Evolutionary conservation across 805 yeast genomes (phyloP).

Genomic region (Nakazawaea ambrosiae): DNA sequence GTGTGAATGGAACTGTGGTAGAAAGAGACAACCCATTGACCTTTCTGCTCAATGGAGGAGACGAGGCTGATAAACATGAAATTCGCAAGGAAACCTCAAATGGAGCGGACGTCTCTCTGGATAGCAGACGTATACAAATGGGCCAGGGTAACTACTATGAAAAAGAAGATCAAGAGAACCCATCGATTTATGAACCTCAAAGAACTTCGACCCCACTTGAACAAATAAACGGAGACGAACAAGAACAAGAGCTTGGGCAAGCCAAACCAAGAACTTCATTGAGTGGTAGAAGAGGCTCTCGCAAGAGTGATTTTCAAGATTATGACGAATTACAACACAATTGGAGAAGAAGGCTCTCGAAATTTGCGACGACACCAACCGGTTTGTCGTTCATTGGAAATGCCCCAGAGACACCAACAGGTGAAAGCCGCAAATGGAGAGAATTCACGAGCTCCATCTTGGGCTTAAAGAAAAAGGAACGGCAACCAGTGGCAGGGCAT

Average conservation of each 20-base stretch:
- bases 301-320: background rate
- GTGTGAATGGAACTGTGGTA: background rate
- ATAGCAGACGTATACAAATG: too few relatives aligned
- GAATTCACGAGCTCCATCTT: constrained; percentile 7
- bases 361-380: constrained; percentile 3
- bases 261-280: background rate
- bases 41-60: background rate
- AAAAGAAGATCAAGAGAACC: too few relatives aligned
- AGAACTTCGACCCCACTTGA: too few relatives aligned
- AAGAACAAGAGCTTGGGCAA: too few relatives aligned
- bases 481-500: background rate
- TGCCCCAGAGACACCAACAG: background rate
- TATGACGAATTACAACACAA: background rate
- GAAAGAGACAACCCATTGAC: constrained; percentile 3
- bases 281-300: background rate
- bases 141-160: constrained; percentile 1
- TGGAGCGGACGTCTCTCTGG: too few relatives aligned
- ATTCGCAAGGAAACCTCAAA: too few relatives aligned
- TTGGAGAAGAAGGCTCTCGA: constrained; percentile 5
- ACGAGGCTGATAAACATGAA: constrained; percentile 8
- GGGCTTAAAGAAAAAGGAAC: constrained; percentile 8
- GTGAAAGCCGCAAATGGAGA: constrained; percentile 8
- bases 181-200: too few relatives aligned
- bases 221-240: too few relatives aligned
- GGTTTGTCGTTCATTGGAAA: background rate